Percentiles rank a stretch among this genome's conserved stretches.
phyloP scores from a whole-genome alignment of 176 grass and related monocot genomes.

The Carex scoparia region DNA sequence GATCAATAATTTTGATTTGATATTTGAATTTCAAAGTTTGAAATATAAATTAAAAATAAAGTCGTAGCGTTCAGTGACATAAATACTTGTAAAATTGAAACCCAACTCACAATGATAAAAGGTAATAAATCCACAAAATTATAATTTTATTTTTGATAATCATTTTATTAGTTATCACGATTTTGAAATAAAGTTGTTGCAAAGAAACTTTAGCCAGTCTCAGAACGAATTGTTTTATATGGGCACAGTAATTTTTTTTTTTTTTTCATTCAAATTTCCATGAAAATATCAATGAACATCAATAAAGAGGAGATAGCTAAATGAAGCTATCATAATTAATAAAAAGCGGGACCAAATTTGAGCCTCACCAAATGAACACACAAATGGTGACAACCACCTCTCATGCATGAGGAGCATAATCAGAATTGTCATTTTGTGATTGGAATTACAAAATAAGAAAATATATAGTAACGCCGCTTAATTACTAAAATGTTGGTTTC shows the following conservation, averaged over 20 bases:
- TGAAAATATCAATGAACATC: not conserved
- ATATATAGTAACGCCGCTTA: not conserved
- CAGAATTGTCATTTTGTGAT: conserved; percentile 6
- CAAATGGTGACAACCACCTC: not conserved
- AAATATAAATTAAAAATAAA: too few relatives aligned
- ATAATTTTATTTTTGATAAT: not conserved
- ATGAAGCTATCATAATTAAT: conserved; percentile 15
- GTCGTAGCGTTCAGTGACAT: too few relatives aligned
- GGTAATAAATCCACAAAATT: not conserved
- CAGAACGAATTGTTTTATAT: not conserved
- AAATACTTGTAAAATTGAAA: too few relatives aligned
- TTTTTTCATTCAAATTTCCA: not conserved
- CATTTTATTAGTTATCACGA: not conserved
- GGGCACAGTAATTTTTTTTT: not conserved
- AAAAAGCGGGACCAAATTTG: not conserved
- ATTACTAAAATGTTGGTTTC: not conserved
- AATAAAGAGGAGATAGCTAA: conserved; percentile 13
- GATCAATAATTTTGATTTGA: too few relatives aligned
- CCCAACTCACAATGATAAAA: not conserved
- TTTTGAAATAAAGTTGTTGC: too few relatives aligned
- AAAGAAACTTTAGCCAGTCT: not conserved
- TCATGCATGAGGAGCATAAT: not conserved
- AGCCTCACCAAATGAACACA: not conserved
- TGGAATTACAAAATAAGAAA: not conserved
- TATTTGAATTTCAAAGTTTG: too few relatives aligned